Conservation (phyloP, 164 flowering plant species). For the Nymphaea colorata region DNA sequence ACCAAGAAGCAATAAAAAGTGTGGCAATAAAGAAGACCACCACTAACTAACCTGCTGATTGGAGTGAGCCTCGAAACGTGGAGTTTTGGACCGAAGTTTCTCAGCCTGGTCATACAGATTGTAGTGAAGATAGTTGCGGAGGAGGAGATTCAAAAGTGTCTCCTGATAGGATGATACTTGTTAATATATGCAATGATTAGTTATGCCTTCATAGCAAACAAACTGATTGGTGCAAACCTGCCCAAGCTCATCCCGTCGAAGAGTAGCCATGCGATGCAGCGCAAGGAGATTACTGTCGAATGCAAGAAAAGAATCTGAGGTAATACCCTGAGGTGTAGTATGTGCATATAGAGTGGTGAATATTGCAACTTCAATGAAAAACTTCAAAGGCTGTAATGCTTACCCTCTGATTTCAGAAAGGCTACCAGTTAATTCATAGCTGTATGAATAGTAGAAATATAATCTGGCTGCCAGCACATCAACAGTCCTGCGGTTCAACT, state of each 20-base stretch:
- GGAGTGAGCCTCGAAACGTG: slow-evolving; percentile 93
- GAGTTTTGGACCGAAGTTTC: slow-evolving; percentile 91
- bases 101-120: slow-evolving; percentile 95
- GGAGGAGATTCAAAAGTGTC: slow-evolving; percentile 70
- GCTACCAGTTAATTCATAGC: slow-evolving; percentile 87
- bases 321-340: too few species aligned
- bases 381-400: slow-evolving; percentile 8
- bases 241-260: slow-evolving; percentile 94
- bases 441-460: slow-evolving; percentile 72
- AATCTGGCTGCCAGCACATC: slow-evolving; percentile 81
- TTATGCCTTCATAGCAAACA: too few species aligned
- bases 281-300: slow-evolving; percentile 58
- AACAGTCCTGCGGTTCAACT: slow-evolving; percentile 26
- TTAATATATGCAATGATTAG: too few species aligned
- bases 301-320: slow-evolving; percentile 6
- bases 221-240: slow-evolving; percentile 39
- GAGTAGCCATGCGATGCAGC: slow-evolving; percentile 81
- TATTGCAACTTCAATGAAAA: neutral
- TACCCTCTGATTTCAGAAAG: slow-evolving; percentile 96
- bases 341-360: neutral
- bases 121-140: slow-evolving; percentile 92
- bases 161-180: slow-evolving; percentile 33
- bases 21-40: neutral
- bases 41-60: slow-evolving; percentile 64
- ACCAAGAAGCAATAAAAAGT: neutral